phyloP scores from a whole-genome alignment of 768 basidiomycete species.

The Suillus americanus region DNA sequence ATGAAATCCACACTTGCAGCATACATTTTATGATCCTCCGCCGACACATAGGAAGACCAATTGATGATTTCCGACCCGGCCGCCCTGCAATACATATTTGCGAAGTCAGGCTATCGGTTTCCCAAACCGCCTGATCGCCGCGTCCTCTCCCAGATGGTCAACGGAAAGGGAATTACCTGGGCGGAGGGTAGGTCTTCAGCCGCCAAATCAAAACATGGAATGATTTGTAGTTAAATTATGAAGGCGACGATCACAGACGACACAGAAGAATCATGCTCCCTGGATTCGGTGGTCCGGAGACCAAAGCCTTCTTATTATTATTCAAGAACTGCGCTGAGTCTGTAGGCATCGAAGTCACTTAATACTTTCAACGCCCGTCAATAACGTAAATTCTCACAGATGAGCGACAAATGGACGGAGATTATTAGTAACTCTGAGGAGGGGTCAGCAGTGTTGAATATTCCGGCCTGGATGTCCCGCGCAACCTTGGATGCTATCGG shows the following conservation, averaged over 20 bases:
- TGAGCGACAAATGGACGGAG: slow-evolving; percentile 25
- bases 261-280: slow-evolving; percentile 56
- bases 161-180: slow-evolving; percentile 38
- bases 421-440: slow-evolving; percentile 10
- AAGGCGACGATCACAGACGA: slow-evolving; percentile 48
- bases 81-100: slow-evolving; percentile 39
- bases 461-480: slow-evolving; percentile 36
- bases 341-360: slow-evolving; percentile 13
- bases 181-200: slow-evolving; percentile 35
- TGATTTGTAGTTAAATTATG: neutral
- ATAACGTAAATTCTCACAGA: slow-evolving; percentile 14
- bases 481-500: slow-evolving; percentile 53
- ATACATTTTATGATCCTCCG: slow-evolving; percentile 12
- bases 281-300: slow-evolving; percentile 52
- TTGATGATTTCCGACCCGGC: slow-evolving; percentile 50
- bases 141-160: slow-evolving; percentile 13
- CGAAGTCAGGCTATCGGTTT: slow-evolving; percentile 43
- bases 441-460: slow-evolving; percentile 20
- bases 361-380: neutral
- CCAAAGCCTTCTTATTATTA: slow-evolving; percentile 48
- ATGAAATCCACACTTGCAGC: neutral
- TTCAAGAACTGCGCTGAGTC: slow-evolving; percentile 39
- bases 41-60: slow-evolving; percentile 37
- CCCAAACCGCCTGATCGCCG: slow-evolving; percentile 34
- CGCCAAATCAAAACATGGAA: slow-evolving; percentile 13